Conservation (phyloP, 768 basidiomycete genomes). For the Russula abietina region DNA sequence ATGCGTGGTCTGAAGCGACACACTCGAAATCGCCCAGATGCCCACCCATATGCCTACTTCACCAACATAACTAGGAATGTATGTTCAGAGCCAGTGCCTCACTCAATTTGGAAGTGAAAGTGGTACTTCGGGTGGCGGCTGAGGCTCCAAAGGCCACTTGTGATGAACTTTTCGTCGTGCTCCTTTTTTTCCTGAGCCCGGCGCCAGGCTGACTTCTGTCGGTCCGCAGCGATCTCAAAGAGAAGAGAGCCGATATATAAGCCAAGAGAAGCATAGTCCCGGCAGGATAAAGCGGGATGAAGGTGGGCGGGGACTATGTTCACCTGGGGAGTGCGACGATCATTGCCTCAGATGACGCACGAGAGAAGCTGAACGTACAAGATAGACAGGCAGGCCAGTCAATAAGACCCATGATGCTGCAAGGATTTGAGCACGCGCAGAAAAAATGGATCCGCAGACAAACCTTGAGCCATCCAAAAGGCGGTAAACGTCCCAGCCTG, state of each 20-base stretch:
- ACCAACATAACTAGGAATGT: constrained; percentile 53
- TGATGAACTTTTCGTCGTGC: constrained; percentile 68
- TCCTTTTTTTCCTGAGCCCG: constrained; percentile 50
- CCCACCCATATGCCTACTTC: constrained; percentile 68
- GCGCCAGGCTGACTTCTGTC: constrained; percentile 61
- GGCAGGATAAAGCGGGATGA: constrained; percentile 46
- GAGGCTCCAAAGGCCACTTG: constrained; percentile 46
- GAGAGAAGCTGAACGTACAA: constrained; percentile 31
- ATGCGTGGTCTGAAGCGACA: constrained; percentile 41
- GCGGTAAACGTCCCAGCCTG: constrained; percentile 44
- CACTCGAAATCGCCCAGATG: constrained; percentile 52
- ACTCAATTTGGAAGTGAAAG: not conserved
- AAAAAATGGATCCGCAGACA: constrained; percentile 1
- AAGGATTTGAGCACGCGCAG: not conserved
- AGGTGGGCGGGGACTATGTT: constrained; percentile 47
- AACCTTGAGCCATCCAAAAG: constrained; percentile 61
- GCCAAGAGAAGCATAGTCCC: constrained; percentile 50
- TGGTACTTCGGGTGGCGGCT: constrained; percentile 70
- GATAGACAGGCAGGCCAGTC: constrained; percentile 57
- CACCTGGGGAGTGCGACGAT: constrained; percentile 26
- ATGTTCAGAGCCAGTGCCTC: not conserved
- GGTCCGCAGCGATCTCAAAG: constrained; percentile 58
- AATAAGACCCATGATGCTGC: constrained; percentile 57
- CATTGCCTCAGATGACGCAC: not conserved
- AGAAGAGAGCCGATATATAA: constrained; percentile 53